phyloP scores from a whole-genome alignment of 441 rosid species.

The Populus hybrid region DNA sequence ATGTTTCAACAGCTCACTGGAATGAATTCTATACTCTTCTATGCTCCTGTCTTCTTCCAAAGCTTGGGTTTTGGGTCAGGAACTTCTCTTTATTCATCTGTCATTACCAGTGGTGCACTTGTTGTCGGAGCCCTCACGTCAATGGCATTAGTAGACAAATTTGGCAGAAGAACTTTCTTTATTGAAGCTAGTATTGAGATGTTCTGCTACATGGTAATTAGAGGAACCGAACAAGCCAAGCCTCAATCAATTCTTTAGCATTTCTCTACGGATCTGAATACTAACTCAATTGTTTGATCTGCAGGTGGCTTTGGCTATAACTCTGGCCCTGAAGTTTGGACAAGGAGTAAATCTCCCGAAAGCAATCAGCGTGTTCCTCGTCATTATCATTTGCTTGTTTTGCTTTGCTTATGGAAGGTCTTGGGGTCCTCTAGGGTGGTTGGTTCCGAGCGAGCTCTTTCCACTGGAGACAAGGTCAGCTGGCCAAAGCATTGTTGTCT shows the following conservation, averaged over 20 bases:
- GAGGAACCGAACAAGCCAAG: no score
- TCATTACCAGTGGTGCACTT: slow-evolving; percentile 49
- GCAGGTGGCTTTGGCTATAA: slow-evolving; percentile 16
- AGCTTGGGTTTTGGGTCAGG: slow-evolving; percentile 72
- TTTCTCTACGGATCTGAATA: no score
- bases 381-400: slow-evolving; percentile 58
- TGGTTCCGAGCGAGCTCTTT: no score
- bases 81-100: slow-evolving; percentile 57
- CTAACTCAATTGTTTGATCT: neutral
- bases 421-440: slow-evolving; percentile 43
- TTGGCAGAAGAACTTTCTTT: no score
- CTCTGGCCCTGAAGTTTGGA: slow-evolving; percentile 33
- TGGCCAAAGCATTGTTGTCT: no score
- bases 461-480: no score
- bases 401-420: slow-evolving; percentile 78
- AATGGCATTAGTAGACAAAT: no score
- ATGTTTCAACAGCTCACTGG: slow-evolving; percentile 82
- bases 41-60: slow-evolving; percentile 82
- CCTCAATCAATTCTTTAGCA: no score
- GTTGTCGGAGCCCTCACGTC: no score
- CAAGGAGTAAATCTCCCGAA: slow-evolving; percentile 49
- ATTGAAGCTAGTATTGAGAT: no score
- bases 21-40: slow-evolving; percentile 74
- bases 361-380: slow-evolving; percentile 49
- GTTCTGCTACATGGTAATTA: no score